Percentiles rank a stretch among this genome's conserved stretches.
phyloP scores from a whole-genome alignment of 345 rosid genomes.

The Clausena lansium region DNA sequence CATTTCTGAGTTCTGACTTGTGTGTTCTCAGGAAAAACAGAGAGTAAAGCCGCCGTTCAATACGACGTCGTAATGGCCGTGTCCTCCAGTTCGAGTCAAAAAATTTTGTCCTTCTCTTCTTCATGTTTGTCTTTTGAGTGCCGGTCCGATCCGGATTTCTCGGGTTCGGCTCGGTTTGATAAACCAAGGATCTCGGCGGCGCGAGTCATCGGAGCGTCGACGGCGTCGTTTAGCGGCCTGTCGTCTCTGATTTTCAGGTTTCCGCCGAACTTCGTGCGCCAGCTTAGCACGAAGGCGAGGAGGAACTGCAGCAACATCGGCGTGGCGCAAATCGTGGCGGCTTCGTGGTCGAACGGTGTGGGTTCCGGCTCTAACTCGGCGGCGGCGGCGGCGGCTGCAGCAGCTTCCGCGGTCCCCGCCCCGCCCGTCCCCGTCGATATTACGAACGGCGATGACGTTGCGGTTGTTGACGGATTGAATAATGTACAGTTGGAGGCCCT shows the following conservation, averaged over 20 bases:
- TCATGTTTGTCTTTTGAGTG: slow-evolving; percentile 51
- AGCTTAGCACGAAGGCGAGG: slow-evolving; percentile 91
- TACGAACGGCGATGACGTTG: slow-evolving; percentile 31
- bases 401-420: slow-evolving; percentile 42
- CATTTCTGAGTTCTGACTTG: not conserved
- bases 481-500: slow-evolving; percentile 55
- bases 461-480: slow-evolving; percentile 41
- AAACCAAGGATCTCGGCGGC: slow-evolving; percentile 17
- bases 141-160: slow-evolving; percentile 71
- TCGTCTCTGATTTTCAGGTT: slow-evolving; percentile 77
- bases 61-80: slow-evolving; percentile 40
- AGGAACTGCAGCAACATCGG: slow-evolving; percentile 99
- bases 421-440: slow-evolving; percentile 41
- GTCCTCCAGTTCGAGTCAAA: slow-evolving; percentile 36
- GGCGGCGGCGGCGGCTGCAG: slow-evolving; percentile 65
- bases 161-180: slow-evolving; percentile 22
- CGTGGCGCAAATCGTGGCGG: slow-evolving; percentile 97
- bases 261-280: slow-evolving; percentile 97
- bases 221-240: slow-evolving; percentile 39
- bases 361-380: slow-evolving; percentile 43
- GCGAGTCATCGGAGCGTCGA: slow-evolving; percentile 28
- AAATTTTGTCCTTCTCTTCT: not conserved
- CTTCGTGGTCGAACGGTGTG: slow-evolving; percentile 82
- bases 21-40: not conserved
- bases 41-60: not conserved